Evolutionary conservation across 2,329 filamentous ascomycete genomes (phyloP), one percentile per base, ranked within the genome.

Genomic region (Calonectria leucothoes): DNA sequence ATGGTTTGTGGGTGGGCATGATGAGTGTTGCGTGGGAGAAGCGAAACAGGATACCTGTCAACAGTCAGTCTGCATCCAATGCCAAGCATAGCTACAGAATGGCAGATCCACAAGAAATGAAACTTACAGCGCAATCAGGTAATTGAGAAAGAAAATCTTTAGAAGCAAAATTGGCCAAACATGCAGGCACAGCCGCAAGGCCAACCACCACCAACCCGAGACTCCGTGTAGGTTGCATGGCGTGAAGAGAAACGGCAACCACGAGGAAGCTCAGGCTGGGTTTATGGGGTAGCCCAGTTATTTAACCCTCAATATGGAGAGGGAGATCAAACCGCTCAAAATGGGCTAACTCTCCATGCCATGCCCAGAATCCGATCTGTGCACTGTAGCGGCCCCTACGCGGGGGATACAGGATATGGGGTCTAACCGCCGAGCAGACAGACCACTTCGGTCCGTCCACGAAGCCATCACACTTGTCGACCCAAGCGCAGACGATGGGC

Each of bases 291-390:
- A 27, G 23, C 12, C n/a, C 1, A 14, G 25, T 59, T 59, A 59
- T 59, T 59, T 59, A 59, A 59, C 14, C 55, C 55, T 37, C 55
- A 25, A 59, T 59, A 8, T 33, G 1, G 2, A 2, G 23, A 59
- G 35, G 55, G 25, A 59, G 12, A 27, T 25, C 6, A 23, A 25
- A 23, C n/a, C 35, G 27, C 33, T 25, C 12, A 27, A 59, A 39
- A 14, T 17, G 33, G 55, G 55, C 35, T 59, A 59, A 59, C 23
- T 39, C 15, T 17, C 12, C 6, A 5, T 25, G n/a, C 15, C 8
- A 59, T 59, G 55, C 55, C n/a, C 55, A 59, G 15, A 7, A 39
- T 27, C 55, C n/a, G 33, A 59, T 59, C 55, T 59, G 55, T 59
- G 55, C 55, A 59, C 55, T n/a, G 42, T 33, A 39, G 31, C 29